These are phyloP conservation scores for Sporothrix sp. DNA, from an alignment of 2,329 filamentous ascomycete species.

Conservation along the genomic window DNA sequence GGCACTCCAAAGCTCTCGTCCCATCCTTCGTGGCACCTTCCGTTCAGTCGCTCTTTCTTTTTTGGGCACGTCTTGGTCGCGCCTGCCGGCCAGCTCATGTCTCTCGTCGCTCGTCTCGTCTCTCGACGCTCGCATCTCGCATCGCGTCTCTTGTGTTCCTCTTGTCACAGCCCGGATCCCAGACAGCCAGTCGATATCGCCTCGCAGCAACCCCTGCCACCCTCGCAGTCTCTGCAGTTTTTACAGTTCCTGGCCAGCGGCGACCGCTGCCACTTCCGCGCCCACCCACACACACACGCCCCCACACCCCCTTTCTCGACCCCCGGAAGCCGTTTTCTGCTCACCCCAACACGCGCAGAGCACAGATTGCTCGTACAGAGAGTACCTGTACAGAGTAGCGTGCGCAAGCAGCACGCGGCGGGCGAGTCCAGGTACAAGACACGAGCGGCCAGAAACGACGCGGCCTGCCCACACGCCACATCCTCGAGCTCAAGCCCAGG, in stretches of 20 bases:
- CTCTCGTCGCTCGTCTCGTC: neutral
- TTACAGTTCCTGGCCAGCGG: neutral
- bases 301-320: constrained; percentile 8
- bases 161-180: constrained; percentile 2
- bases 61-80: too few relatives aligned
- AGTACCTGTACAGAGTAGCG: neutral
- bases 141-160: neutral
- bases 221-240: neutral
- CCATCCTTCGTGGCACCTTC: neutral
- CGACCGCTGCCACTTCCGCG: constrained; percentile 8
- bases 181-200: constrained; percentile 5
- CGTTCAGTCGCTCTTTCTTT: too few relatives aligned
- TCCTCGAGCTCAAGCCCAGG: constrained; percentile 3
- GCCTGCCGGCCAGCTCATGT: neutral
- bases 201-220: neutral
- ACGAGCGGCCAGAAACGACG: neutral
- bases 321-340: constrained; percentile 2
- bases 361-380: neutral
- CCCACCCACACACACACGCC: constrained; percentile 2
- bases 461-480: neutral
- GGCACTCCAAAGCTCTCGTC: neutral
- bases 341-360: neutral
- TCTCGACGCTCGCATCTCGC: neutral
- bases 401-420: too few relatives aligned
- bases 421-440: neutral